Percentiles rank a stretch among this genome's conserved stretches.
These are phyloP conservation scores for Russula ochroleuca DNA, from an alignment of 768 basidiomycete species.

Conservation along the genomic window DNA sequence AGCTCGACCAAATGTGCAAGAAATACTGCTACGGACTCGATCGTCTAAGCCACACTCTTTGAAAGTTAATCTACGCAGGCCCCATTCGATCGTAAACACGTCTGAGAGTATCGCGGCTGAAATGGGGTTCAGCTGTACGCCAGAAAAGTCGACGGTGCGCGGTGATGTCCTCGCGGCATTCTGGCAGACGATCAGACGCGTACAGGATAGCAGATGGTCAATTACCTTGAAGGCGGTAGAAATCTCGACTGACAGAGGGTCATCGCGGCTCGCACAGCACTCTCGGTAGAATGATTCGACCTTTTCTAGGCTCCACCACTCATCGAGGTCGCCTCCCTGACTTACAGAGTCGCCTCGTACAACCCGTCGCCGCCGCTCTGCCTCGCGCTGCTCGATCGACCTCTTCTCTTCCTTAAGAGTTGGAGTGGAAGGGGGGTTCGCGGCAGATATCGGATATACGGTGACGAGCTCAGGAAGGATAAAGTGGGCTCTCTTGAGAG, in stretches of 20 bases:
- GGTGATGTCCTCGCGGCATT: slow-evolving; percentile 53
- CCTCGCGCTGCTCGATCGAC: slow-evolving; percentile 72
- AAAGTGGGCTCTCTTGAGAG: slow-evolving; percentile 87
- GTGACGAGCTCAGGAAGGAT: slow-evolving; percentile 81
- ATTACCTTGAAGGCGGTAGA: slow-evolving; percentile 66
- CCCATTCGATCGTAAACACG: slow-evolving; percentile 91
- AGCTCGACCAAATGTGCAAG: not conserved
- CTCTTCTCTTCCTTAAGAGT: slow-evolving; percentile 76
- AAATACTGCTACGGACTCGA: slow-evolving; percentile 44
- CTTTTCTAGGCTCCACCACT: slow-evolving; percentile 84
- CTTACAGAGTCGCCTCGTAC: slow-evolving; percentile 50
- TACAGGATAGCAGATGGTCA: not conserved
- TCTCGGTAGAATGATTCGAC: slow-evolving; percentile 85
- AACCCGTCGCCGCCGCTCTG: slow-evolving; percentile 60
- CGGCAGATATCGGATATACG: slow-evolving; percentile 84
- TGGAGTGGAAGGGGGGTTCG: slow-evolving; percentile 79
- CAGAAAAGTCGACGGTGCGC: slow-evolving; percentile 73
- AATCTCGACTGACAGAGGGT: slow-evolving; percentile 59
- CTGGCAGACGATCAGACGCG: slow-evolving; percentile 34
- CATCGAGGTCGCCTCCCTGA: slow-evolving; percentile 37
- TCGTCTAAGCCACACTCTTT: slow-evolving; percentile 87
- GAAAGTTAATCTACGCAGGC: slow-evolving; percentile 76
- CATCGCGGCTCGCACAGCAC: slow-evolving; percentile 75
- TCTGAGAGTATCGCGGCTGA: slow-evolving; percentile 82
- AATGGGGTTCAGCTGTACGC: slow-evolving; percentile 64